Evolutionary conservation across 805 yeast species (phyloP).

Genomic region (Saccharomycopsis amapae): DNA sequence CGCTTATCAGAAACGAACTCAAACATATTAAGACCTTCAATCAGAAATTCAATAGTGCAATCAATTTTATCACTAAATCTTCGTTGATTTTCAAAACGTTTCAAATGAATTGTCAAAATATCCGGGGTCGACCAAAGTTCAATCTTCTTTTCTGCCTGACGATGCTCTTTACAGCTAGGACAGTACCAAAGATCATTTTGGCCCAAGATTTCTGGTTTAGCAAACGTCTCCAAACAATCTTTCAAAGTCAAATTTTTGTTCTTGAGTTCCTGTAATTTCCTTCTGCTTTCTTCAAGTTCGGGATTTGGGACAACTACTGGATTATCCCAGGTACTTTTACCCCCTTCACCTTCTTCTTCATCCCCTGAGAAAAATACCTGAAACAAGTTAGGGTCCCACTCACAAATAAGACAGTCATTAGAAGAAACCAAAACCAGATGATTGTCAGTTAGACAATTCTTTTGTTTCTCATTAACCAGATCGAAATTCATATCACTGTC

Average conservation of each 20-base stretch:
- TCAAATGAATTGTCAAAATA: conserved; percentile 79
- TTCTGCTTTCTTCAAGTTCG: conserved; percentile 44
- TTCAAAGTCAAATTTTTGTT: conserved; percentile 46
- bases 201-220: conserved; percentile 78
- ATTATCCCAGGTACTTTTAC: conserved; percentile 48
- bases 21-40: conserved; percentile 68
- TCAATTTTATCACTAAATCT: conserved; percentile 87
- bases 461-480: too few species aligned
- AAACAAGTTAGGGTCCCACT: conserved; percentile 50
- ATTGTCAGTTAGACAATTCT: conserved; percentile 6
- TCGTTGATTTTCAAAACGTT: conserved; percentile 78
- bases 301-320: conserved; percentile 45
- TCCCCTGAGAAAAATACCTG: conserved; percentile 46
- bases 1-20: conserved; percentile 40
- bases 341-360: conserved; percentile 37
- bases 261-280: conserved; percentile 25
- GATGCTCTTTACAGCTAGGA: conserved; percentile 79
- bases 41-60: conserved; percentile 80
- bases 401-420: conserved; percentile 48
- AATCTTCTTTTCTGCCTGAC: conserved; percentile 84
- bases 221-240: conserved; percentile 69
- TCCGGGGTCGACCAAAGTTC: conserved; percentile 95
- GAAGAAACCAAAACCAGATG: conserved; percentile 26
- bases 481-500: too few species aligned
- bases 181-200: conserved; percentile 93